phyloP scores from a whole-genome alignment of 2,329 filamentous ascomycete genomes.

The Scedosporium dehoogii region DNA sequence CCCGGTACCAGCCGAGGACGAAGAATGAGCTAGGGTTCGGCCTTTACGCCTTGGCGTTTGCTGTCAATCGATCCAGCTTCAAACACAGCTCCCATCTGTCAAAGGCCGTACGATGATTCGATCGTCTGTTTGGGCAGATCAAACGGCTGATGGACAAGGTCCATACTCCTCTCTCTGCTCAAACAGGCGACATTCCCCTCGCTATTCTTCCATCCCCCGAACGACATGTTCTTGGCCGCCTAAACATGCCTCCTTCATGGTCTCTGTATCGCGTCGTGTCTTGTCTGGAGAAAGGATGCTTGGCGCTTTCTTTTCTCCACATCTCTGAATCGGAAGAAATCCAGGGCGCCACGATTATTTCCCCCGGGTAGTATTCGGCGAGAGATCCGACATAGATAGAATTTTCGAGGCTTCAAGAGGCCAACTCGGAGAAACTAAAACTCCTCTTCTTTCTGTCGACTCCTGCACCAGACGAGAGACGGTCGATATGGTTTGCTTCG shows the following conservation, averaged over 20 bases:
- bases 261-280: not conserved
- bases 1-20: too few relatives aligned
- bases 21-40: too few relatives aligned
- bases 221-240: not conserved
- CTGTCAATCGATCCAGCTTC: too few relatives aligned
- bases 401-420: too few relatives aligned
- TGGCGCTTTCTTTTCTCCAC: not conserved
- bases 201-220: not conserved
- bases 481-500: too few relatives aligned
- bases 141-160: not conserved
- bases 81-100: not conserved
- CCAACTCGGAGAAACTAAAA: too few relatives aligned
- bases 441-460: too few relatives aligned
- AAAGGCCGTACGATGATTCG: not conserved
- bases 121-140: not conserved
- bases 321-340: not conserved
- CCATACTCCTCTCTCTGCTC: not conserved
- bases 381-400: too few relatives aligned
- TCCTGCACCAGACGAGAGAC: too few relatives aligned
- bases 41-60: not conserved
- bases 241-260: not conserved
- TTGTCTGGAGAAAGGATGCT: not conserved
- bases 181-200: not conserved
- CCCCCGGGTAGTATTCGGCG: too few relatives aligned
- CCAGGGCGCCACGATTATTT: not conserved